These are phyloP conservation scores for Alternaria alternata DNA, from an alignment of 2,329 filamentous ascomycete genomes.

Conservation along the genomic window DNA sequence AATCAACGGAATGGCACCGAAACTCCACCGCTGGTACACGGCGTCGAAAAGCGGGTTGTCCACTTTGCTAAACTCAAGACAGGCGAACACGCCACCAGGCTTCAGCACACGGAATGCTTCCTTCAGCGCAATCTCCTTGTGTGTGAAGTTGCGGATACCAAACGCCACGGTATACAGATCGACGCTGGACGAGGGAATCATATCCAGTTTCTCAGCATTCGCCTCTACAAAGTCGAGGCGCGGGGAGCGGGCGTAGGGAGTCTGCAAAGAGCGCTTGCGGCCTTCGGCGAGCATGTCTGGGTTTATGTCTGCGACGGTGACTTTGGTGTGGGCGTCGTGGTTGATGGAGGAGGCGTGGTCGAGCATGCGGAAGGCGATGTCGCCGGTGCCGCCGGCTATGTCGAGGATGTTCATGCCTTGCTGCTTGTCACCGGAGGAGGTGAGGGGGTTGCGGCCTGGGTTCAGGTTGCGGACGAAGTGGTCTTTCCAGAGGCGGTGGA, in stretches of 20 bases:
- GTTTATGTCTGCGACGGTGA: slow-evolving; percentile 97
- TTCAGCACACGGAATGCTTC: slow-evolving; percentile 90
- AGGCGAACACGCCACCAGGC: slow-evolving; percentile 95
- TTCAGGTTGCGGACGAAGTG: slow-evolving; percentile 93
- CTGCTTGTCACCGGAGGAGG: slow-evolving; percentile 22
- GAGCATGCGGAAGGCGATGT: slow-evolving; percentile 96
- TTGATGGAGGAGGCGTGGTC: slow-evolving; percentile 85
- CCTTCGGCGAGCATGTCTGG: slow-evolving; percentile 92
- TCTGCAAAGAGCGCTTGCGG: slow-evolving; percentile 74
- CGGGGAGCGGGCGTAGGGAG: slow-evolving; percentile 64
- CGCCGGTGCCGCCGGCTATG: slow-evolving; percentile 94
- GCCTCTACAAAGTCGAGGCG: slow-evolving; percentile 81
- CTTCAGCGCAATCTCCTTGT: slow-evolving; percentile 81
- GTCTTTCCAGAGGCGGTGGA: slow-evolving; percentile 97
- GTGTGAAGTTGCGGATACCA: slow-evolving; percentile 95
- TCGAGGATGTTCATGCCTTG: slow-evolving; percentile 82
- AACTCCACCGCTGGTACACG: slow-evolving; percentile 95
- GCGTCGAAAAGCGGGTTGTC: slow-evolving; percentile 79
- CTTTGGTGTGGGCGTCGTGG: slow-evolving; percentile 78
- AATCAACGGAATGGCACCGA: slow-evolving; percentile 91
- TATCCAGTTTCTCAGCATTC: slow-evolving; percentile 80
- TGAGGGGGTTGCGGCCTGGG: slow-evolving; percentile 70
- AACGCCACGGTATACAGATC: slow-evolving; percentile 98
- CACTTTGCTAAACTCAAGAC: slow-evolving; percentile 93
- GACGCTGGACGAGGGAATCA: slow-evolving; percentile 73